Conservation (phyloP, 306 rosid species). For the Abrus precatorius region DNA sequence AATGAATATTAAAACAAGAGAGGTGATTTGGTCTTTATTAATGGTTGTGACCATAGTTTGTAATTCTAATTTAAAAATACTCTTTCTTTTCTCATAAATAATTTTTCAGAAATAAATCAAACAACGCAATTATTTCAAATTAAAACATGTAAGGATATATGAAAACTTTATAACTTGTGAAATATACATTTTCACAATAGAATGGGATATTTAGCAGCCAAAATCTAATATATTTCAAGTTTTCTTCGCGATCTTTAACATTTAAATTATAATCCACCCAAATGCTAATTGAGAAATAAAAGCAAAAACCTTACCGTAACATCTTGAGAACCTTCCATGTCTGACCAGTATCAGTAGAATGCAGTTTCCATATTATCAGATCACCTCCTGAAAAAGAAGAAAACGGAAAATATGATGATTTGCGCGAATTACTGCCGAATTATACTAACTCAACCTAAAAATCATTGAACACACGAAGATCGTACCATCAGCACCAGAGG, state of each 20-base stretch:
- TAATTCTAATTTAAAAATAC: slow-evolving; percentile 5
- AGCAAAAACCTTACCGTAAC: slow-evolving; percentile 65
- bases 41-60: slow-evolving; percentile 23
- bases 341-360: slow-evolving; percentile 67
- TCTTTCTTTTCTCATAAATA: background rate
- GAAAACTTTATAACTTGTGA: background rate
- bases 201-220: slow-evolving; percentile 23
- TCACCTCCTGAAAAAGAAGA: slow-evolving; percentile 73
- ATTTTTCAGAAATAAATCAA: slow-evolving; percentile 10
- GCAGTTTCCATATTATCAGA: slow-evolving; percentile 79
- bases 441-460: slow-evolving; percentile 30
- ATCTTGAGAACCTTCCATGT: slow-evolving; percentile 88
- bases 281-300: slow-evolving; percentile 17
- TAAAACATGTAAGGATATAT: background rate
- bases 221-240: background rate
- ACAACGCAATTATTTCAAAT: background rate
- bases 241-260: background rate
- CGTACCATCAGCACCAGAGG: slow-evolving; percentile 93
- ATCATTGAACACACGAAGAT: slow-evolving; percentile 19
- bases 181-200: slow-evolving; percentile 20
- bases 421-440: background rate
- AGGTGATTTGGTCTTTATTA: background rate
- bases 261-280: slow-evolving; percentile 22
- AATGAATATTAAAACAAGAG: background rate
- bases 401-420: background rate